Evolutionary conservation across 1,139 yeast species (phyloP).

Genomic region (Hansenula sp.): DNA sequence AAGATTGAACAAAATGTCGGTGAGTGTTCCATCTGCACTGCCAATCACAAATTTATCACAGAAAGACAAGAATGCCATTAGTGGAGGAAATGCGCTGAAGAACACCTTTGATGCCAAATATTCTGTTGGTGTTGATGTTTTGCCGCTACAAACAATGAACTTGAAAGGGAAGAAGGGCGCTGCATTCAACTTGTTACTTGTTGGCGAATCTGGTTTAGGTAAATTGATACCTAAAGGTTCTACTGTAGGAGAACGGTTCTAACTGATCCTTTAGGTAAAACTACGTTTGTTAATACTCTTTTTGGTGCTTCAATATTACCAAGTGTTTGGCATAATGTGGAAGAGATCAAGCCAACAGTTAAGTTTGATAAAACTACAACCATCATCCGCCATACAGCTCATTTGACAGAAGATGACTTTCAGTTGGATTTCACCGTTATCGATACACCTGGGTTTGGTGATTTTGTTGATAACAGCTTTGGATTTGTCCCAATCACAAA

Average conservation of each 20-base stretch:
- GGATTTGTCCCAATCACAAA: constrained; percentile 58
- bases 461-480: constrained; percentile 53
- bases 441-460: constrained; percentile 82
- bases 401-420: constrained; percentile 48
- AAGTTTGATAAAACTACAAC: constrained; percentile 29
- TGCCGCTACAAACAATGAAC: constrained; percentile 26
- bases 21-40: too few species aligned
- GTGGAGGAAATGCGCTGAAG: background rate
- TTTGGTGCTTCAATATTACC: constrained; percentile 33
- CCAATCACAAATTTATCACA: too few species aligned
- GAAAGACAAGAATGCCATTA: background rate
- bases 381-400: constrained; percentile 36
- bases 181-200: constrained; percentile 52
- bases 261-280: constrained; percentile 24
- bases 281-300: constrained; percentile 58
- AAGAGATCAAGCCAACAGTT: constrained; percentile 8
- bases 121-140: constrained; percentile 21
- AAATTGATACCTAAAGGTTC: constrained; percentile 22
- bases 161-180: constrained; percentile 41
- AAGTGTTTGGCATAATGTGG: constrained; percentile 18
- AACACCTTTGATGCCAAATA: constrained; percentile 6
- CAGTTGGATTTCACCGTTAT: constrained; percentile 50
- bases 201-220: constrained; percentile 57
- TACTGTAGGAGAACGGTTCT: background rate
- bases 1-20: too few species aligned